Evolutionary conservation across 768 basidiomycete genomes (phyloP).

Genomic region (Pleurotus tuber-regium): DNA sequence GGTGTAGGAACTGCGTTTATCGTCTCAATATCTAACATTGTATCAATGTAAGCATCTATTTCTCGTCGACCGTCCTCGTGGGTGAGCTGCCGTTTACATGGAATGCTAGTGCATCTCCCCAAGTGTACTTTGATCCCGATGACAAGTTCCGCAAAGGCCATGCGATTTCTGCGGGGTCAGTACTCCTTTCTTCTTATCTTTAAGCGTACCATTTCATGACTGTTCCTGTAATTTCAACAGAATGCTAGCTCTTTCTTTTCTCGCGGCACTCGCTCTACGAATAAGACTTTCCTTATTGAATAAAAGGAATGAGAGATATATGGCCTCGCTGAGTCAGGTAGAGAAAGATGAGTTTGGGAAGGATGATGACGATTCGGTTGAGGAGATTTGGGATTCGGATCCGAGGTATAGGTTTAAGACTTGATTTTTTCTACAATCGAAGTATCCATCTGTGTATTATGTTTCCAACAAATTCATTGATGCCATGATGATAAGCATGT

Average conservation of each 20-base stretch:
- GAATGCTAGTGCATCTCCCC: constrained; percentile 45
- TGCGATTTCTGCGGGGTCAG: constrained; percentile 52
- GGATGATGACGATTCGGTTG: constrained; percentile 17
- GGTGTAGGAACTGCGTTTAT: constrained; percentile 61
- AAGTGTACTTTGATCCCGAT: constrained; percentile 53
- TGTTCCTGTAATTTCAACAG: constrained; percentile 21
- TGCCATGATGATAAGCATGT: background rate
- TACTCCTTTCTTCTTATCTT: no score
- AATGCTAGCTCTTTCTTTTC: constrained; percentile 41
- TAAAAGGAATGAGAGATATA: constrained; percentile 30
- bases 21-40: constrained; percentile 55
- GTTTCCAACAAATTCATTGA: constrained; percentile 15
- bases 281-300: constrained; percentile 43
- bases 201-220: no score
- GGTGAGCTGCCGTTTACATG: background rate
- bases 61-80: background rate
- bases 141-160: constrained; percentile 52
- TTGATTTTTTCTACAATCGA: no score
- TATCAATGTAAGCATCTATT: constrained; percentile 46
- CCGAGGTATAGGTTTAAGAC: constrained; percentile 56
- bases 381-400: constrained; percentile 48
- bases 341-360: constrained; percentile 23
- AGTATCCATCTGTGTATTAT: no score
- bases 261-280: constrained; percentile 40
- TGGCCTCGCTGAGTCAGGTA: constrained; percentile 26